phyloP scores from a whole-genome alignment of 169 alveolate species.

The Babesia divergens region DNA sequence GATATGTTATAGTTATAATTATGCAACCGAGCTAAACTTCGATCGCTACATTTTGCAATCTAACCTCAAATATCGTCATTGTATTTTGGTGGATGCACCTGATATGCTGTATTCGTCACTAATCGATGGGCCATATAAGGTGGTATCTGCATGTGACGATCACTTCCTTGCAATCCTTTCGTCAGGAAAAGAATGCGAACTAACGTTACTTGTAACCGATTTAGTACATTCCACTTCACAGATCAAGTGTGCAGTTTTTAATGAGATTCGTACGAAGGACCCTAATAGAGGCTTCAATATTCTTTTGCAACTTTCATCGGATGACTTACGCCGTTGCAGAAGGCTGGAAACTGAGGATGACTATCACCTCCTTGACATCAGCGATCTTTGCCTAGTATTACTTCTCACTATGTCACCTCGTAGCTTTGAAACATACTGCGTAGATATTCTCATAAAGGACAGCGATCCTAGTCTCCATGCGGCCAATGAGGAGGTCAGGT shows the following conservation, averaged over 20 bases:
- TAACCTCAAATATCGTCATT: conserved; percentile 58
- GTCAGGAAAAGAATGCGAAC: conserved; percentile 83
- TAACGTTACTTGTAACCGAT: conserved; percentile 95
- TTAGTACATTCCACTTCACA: conserved; percentile 92
- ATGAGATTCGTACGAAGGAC: background rate
- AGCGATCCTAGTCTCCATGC: conserved; percentile 93
- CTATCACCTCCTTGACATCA: conserved; percentile 75
- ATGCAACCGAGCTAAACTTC: conserved; percentile 92
- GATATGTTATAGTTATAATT: conserved; percentile 85
- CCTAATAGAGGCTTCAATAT: background rate
- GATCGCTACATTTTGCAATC: conserved; percentile 67
- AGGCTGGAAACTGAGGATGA: conserved; percentile 36
- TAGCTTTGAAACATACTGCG: conserved; percentile 88
- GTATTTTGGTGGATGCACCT: conserved; percentile 88
- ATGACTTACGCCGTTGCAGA: background rate
- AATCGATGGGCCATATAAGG: conserved; percentile 79
- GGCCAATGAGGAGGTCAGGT: conserved; percentile 89
- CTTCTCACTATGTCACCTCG: conserved; percentile 83
- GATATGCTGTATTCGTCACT: conserved; percentile 93
- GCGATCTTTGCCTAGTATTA: conserved; percentile 81
- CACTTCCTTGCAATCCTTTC: conserved; percentile 95
- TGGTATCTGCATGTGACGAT: conserved; percentile 94
- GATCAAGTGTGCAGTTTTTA: conserved; percentile 64
- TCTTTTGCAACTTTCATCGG: conserved; percentile 3
- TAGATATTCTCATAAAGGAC: conserved; percentile 92